phyloP scores from a whole-genome alignment of 108 stramenopile species.

The Epithemia pelagica region DNA sequence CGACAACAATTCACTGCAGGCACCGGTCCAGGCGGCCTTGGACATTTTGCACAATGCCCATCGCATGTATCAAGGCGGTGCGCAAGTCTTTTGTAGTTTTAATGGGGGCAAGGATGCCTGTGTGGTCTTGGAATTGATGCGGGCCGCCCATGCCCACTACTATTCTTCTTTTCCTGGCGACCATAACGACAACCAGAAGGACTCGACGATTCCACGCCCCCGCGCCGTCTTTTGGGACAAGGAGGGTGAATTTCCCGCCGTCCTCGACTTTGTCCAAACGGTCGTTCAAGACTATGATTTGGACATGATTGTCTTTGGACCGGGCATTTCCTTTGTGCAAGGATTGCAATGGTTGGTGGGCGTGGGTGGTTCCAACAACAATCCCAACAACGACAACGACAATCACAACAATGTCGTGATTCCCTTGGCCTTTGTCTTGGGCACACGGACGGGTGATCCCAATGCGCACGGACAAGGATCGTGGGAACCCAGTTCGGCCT shows the following conservation, averaged over 20 bases:
- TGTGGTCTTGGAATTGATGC: conserved; percentile 88
- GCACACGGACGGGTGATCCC: conserved; percentile 90
- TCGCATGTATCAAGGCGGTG: conserved; percentile 72
- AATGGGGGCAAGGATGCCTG: conserved; percentile 99
- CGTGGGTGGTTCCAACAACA: conserved; percentile 18
- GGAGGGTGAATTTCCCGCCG: conserved; percentile 73
- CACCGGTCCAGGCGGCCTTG: conserved; percentile 42
- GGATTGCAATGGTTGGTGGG: conserved; percentile 68
- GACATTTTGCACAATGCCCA: conserved; percentile 69
- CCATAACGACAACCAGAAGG: conserved; percentile 17
- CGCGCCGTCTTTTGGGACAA: conserved; percentile 78
- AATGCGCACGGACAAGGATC: conserved; percentile 79
- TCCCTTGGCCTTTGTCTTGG: conserved; percentile 90
- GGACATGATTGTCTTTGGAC: conserved; percentile 80
- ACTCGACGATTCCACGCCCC: conserved; percentile 31
- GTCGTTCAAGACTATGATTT: conserved; percentile 77
- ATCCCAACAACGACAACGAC: conserved; percentile 15
- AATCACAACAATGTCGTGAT: conserved; percentile 14
- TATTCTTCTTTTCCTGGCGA: conserved; percentile 5
- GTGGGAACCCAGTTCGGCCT: conserved; percentile 65
- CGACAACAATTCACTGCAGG: background rate
- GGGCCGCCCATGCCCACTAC: conserved; percentile 85
- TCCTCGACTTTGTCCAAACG: conserved; percentile 43
- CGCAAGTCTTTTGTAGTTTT: conserved; percentile 79
- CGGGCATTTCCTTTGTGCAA: conserved; percentile 48